phyloP scores from a whole-genome alignment of 352 stramenopile genomes.

The Phytophthora aleatoria region DNA sequence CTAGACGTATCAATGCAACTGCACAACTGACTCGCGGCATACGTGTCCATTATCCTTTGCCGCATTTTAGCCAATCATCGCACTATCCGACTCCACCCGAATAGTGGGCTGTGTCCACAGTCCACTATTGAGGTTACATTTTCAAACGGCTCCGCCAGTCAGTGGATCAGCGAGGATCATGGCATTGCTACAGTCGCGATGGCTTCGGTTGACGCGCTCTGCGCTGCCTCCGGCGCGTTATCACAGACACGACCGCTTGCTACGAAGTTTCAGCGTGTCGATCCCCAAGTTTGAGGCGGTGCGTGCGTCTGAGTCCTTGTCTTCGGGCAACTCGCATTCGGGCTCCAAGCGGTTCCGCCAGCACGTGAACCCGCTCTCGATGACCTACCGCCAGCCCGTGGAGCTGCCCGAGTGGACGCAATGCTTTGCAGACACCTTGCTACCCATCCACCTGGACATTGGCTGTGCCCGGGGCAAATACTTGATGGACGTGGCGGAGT shows the following conservation, averaged over 20 bases:
- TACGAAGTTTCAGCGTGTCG: conserved; percentile 15
- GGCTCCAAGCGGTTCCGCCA: conserved; percentile 71
- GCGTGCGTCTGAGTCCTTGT: background rate
- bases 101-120: background rate
- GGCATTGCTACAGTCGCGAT: conserved; percentile 21
- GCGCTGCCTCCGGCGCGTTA: background rate
- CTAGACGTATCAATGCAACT: conserved; percentile 20
- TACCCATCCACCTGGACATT: conserved; percentile 87
- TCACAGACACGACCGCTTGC: background rate
- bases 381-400: conserved; percentile 66
- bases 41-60: conserved; percentile 29
- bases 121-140: background rate
- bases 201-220: conserved; percentile 10
- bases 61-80: conserved; percentile 35
- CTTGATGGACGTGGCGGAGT: conserved; percentile 64
- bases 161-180: background rate
- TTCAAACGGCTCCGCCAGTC: conserved; percentile 12
- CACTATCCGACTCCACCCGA: background rate
- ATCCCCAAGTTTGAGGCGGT: conserved; percentile 3
- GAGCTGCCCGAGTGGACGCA: conserved; percentile 63
- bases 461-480: conserved; percentile 82
- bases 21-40: conserved; percentile 15
- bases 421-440: conserved; percentile 46
- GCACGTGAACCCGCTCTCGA: conserved; percentile 84
- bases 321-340: conserved; percentile 15